phyloP scores from a whole-genome alignment of 169 alveolate genomes.

The Plasmodium malariae region DNA sequence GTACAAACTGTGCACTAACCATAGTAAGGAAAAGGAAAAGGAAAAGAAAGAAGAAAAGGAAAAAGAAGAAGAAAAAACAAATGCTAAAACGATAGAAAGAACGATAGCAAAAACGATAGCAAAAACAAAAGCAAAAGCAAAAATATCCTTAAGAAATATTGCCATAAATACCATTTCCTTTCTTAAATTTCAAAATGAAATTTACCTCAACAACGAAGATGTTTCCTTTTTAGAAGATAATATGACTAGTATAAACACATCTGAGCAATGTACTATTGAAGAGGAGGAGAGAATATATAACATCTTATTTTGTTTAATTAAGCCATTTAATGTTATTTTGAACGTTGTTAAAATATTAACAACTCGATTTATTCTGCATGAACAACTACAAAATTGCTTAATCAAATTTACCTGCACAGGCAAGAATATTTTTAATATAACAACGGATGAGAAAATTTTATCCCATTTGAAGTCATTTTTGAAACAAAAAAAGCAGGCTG shows the following conservation, averaged over 20 bases:
- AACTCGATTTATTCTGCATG: constrained; percentile 39
- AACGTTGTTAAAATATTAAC: constrained; percentile 39
- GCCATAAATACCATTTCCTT: constrained; percentile 2
- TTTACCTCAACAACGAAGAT: constrained; percentile 41
- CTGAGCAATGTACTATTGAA: background rate
- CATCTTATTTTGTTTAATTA: constrained; percentile 12
- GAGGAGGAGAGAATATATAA: constrained; percentile 23
- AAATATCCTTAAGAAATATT: background rate
- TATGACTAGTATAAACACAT: background rate
- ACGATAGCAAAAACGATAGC: too few relatives aligned
- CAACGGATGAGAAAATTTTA: background rate
- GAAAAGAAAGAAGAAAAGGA: background rate
- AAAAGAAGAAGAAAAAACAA: constrained; percentile 5
- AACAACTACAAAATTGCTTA: constrained; percentile 26
- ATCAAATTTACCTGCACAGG: constrained; percentile 1
- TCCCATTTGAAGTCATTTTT: background rate
- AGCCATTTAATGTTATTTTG: constrained; percentile 41
- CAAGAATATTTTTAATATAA: constrained; percentile 2
- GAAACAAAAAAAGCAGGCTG: background rate
- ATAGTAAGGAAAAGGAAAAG: constrained; percentile 7
- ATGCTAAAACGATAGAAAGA: background rate
- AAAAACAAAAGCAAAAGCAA: background rate
- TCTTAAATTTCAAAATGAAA: background rate
- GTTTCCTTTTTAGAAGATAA: constrained; percentile 36
- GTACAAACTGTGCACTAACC: constrained; percentile 3